These are phyloP conservation scores for Tetrahymena malaccensis DNA, from an alignment of 73 alveolate genomes.

Conservation along the genomic window DNA sequence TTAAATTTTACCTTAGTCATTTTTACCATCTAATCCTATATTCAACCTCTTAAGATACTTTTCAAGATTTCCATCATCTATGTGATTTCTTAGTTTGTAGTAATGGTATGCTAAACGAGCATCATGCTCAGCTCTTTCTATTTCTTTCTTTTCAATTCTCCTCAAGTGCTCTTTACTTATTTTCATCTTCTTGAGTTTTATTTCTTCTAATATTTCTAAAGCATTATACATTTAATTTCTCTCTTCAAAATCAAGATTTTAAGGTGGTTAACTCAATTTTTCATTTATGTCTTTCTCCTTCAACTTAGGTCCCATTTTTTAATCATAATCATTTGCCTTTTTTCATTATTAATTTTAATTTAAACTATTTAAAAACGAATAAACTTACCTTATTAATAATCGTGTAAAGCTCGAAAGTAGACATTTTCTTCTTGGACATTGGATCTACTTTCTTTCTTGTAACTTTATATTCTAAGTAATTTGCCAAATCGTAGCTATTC, in stretches of 20 bases:
- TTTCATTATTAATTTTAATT: neutral
- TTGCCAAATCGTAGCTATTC: neutral
- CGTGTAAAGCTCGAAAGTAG: neutral
- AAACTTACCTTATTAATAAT: neutral
- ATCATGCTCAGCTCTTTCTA: neutral
- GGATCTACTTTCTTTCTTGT: neutral
- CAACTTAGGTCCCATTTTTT: neutral
- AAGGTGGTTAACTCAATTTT: neutral
- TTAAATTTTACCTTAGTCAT: neutral
- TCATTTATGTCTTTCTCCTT: neutral
- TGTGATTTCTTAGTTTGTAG: neutral
- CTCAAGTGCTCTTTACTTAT: neutral
- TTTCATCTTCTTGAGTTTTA: neutral
- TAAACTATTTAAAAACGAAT: neutral
- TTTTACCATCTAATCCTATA: neutral
- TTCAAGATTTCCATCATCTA: neutral
- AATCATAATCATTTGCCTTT: neutral
- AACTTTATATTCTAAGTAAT: neutral
- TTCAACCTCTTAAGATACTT: neutral
- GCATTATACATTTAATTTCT: neutral
- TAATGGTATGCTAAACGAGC: neutral
- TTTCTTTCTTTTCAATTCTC: neutral
- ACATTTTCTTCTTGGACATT: neutral
- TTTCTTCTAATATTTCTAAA: neutral
- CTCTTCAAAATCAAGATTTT: neutral